Evolutionary conservation across 257 asterid genomes (phyloP).

Genomic region (Thymus mandschuricus): DNA sequence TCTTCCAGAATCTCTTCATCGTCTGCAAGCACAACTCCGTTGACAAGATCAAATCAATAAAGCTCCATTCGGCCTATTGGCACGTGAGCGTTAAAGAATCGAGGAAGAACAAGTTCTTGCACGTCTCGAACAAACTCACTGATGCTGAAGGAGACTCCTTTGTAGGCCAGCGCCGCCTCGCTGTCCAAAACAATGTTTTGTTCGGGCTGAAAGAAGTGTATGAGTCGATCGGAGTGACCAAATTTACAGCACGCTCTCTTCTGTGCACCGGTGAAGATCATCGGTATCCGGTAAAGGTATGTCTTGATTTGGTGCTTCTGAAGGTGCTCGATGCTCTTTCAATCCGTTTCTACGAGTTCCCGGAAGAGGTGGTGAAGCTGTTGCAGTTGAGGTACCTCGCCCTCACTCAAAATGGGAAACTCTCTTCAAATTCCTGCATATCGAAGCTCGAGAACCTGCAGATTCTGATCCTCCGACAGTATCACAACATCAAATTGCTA

Average conservation of each 20-base stretch:
- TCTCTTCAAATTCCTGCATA: slow-evolving; percentile 12
- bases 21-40: background rate
- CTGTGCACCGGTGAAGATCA: background rate
- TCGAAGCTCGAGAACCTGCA: slow-evolving; percentile 16
- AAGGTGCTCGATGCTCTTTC: slow-evolving; percentile 17
- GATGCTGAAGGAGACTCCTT: background rate
- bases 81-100: background rate
- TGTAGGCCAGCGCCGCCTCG: background rate
- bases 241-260: background rate
- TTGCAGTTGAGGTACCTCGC: slow-evolving; percentile 21
- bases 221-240: background rate
- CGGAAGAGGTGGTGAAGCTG: background rate
- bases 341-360: slow-evolving; percentile 2
- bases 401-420: background rate
- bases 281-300: background rate
- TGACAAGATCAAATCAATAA: background rate
- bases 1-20: background rate
- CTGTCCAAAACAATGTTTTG: background rate
- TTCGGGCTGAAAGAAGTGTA: background rate
- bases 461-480: background rate
- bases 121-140: background rate
- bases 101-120: background rate
- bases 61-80: background rate
- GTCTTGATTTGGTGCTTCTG: background rate
- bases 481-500: background rate